phyloP scores from a whole-genome alignment of 371 early-diverging fungal species.

The Circinella minor region DNA sequence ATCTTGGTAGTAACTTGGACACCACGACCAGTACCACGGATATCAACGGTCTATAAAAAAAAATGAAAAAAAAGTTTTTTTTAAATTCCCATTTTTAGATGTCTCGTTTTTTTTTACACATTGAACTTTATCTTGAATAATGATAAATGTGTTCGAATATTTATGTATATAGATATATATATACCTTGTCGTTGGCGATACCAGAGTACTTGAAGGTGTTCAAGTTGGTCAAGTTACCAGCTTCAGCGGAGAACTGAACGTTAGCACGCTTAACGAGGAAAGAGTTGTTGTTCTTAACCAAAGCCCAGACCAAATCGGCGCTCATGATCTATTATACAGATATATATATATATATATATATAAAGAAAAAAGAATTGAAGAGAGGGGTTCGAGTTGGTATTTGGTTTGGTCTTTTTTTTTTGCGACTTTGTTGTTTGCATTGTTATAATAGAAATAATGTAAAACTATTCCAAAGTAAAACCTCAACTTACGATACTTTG shows the following conservation, averaged over 20 bases:
- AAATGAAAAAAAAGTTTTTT: not conserved
- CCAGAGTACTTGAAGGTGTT: slow-evolving; percentile 91
- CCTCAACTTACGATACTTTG: slow-evolving; percentile 36
- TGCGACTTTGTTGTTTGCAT: not conserved
- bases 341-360: no score
- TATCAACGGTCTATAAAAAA: slow-evolving; percentile 60
- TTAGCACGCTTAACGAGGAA: slow-evolving; percentile 85
- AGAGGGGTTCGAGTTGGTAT: not conserved
- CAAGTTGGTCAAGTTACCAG: slow-evolving; percentile 83
- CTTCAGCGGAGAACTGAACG: slow-evolving; percentile 81
- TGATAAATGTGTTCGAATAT: no score
- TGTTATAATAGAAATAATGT: not conserved
- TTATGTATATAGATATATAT: not conserved
- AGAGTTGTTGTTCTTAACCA: slow-evolving; percentile 84
- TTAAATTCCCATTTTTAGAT: not conserved
- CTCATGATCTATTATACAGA: slow-evolving; percentile 50
- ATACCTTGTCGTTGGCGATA: slow-evolving; percentile 79
- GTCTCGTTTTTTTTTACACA: slow-evolving; percentile 6
- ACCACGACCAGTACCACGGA: slow-evolving; percentile 69
- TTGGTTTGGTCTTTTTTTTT: slow-evolving; percentile 11
- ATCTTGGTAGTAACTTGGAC: slow-evolving; percentile 69
- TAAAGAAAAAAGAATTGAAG: slow-evolving; percentile 1
- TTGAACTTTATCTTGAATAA: no score
- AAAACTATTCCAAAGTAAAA: not conserved
- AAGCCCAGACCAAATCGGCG: slow-evolving; percentile 80